Base-by-base conservation (phyloP, 1,139 yeast species). In the Diutina siamensis region DNA sequence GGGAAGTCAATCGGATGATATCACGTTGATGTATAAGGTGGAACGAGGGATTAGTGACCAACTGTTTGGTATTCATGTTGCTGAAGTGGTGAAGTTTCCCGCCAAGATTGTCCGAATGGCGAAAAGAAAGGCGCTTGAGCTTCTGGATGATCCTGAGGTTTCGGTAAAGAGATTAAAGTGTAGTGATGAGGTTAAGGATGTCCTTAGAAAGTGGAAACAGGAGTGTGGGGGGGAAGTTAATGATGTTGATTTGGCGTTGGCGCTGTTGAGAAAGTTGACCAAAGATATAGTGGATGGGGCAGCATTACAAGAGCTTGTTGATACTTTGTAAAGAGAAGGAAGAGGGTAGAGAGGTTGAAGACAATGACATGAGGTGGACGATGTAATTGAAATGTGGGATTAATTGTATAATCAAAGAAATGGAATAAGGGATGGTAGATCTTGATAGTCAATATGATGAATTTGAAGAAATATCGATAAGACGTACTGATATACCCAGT, bases 61-160 rank as follows among this genome's bases (percentile, higher is more conserved):
- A 59, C 88, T 97, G 0, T 92, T 92, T 64, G 98, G 98, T 63
- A 88, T 92, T 44, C 95, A 92, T 60, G 98, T 92, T 38, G 97
- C 98, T 0, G 97, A 92, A 62, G 78, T 89, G 44, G 97, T 92
- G 33, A 82, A 85, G 53, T 92, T 92, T 60, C 98, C 98, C 1
- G 67, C 69, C 27, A 89, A 89, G 60, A 92, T 92, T 44, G 78
- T 92, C 45, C 75, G 78, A 48, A 92, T 92, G 97, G 96, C 98
- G 3, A 92, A 92, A 58, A 76, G 97, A 51, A 89, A 89, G 60
- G 95, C 97, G 0, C 69, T 75, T 5, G 97, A 92, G 57, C 69
- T 92, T 48, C 97, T 88, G 57, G 87, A 80, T 48, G 71, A 78
- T 40, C 72, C 67, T 28, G 53, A 55, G 77, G 72, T 36, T 67